Percentiles rank a stretch among this genome's conserved stretches.
Conservation (phyloP, 2,329 filamentous ascomycete genomes). For the Penicillium hordei region DNA sequence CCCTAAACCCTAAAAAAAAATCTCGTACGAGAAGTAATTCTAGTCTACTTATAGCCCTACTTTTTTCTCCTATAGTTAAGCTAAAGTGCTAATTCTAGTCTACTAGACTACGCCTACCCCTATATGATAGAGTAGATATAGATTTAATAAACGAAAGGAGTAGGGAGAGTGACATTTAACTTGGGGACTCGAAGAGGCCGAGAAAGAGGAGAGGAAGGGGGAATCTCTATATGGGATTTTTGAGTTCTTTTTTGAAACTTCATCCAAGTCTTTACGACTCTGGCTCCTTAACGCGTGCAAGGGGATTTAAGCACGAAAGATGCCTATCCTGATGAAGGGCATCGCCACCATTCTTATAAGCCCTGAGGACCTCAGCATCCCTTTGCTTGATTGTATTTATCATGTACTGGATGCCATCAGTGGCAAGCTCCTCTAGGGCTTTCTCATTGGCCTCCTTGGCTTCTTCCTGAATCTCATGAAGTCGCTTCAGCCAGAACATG, state of each 20-base stretch:
- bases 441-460: conserved; percentile 20
- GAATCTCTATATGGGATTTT: not conserved
- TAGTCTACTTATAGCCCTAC: too few species aligned
- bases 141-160: not conserved
- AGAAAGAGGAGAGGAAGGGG: not conserved
- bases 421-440: conserved; percentile 18
- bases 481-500: conserved; percentile 29
- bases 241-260: not conserved
- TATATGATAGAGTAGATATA: too few species aligned
- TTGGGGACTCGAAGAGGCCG: too few species aligned
- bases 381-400: conserved; percentile 12
- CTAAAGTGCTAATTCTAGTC: too few species aligned
- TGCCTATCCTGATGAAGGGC: conserved; percentile 14
- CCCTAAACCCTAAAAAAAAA: too few species aligned
- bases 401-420: conserved; percentile 24
- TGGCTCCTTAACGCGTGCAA: not conserved
- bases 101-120: too few species aligned
- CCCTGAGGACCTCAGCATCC: conserved; percentile 20
- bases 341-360: conserved; percentile 10
- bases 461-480: conserved; percentile 25
- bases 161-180: not conserved
- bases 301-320: conserved; percentile 10
- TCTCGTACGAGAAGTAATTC: too few species aligned
- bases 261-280: not conserved
- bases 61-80: too few species aligned